A percentile compares a stretch with the other conserved stretches of the same genome.
Conservation (phyloP, 306 rosid genomes). For the Cucumis cinereus region DNA sequence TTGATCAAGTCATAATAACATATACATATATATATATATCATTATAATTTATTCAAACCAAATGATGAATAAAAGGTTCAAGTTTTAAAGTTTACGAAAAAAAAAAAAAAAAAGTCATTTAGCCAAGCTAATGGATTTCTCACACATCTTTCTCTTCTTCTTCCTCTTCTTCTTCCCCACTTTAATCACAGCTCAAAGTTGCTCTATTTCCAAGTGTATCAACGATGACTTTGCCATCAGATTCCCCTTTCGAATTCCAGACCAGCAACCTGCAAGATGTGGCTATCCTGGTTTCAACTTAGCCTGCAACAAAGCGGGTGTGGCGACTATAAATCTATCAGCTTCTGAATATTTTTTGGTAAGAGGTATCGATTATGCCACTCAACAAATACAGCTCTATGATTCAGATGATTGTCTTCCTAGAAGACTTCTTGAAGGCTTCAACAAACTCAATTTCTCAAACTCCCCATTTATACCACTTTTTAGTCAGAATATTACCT, state of each 20-base stretch:
- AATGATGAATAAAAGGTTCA: neutral
- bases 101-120: too few relatives aligned
- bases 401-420: constrained; percentile 54
- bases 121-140: constrained; percentile 1
- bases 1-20: neutral
- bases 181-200: constrained; percentile 15
- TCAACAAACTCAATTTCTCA: constrained; percentile 27
- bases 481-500: constrained; percentile 26
- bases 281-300: constrained; percentile 59
- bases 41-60: neutral
- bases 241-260: constrained; percentile 45
- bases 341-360: constrained; percentile 33
- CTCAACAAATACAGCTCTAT: constrained; percentile 38
- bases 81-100: neutral
- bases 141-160: constrained; percentile 9
- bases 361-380: constrained; percentile 27
- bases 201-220: constrained; percentile 28
- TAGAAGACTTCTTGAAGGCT: constrained; percentile 20
- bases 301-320: constrained; percentile 24
- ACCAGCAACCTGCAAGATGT: constrained; percentile 21
- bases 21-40: too few relatives aligned
- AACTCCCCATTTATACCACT: constrained; percentile 36
- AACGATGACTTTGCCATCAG: constrained; percentile 21
- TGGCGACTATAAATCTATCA: constrained; percentile 30
- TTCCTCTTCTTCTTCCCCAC: constrained; percentile 25